Evolutionary conservation across 805 yeast species (phyloP), one percentile per base, ranked within the genome.

Genomic region (Candida krabiensis): DNA sequence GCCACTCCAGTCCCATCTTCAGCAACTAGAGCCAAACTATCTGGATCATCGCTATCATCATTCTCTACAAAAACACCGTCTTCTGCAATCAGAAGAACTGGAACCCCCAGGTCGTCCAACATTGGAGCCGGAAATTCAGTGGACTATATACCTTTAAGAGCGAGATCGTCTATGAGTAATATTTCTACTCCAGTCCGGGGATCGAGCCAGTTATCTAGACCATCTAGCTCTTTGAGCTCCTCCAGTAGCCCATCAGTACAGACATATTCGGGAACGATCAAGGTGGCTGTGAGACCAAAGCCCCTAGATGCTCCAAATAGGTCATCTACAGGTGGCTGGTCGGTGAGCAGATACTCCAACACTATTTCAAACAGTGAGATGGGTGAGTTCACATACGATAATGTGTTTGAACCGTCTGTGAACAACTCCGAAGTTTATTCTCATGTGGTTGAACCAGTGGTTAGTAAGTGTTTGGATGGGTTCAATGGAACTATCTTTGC

Each of bases 401-500:
- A 83, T 53, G 95, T 91, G 1, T 90, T 83, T 58, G 73, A 75
- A 9, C 79, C 84, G 0, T 51, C 64, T 2, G 56, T 66, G 6
- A 56, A 73, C 19, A 89, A 87, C 58, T 45, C 55, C 4, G 73
- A 75, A 15, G 86, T 91, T 2, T 91, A 86, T 58, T 64, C 64
- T 14, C 58, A 60, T 11, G 67, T 70, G 33, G 95, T 78, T 33
- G 70, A 55, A 49, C 77, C 69, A 24, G 71, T 73, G 60, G 80
- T 72, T 26, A 66, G 55, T 46, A 77, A 71, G 57, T 79, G 76
- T 44, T 71, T 72, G 50, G 80, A 80, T 12, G 96, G 96, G 0
- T 90, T 66, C 60, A 88, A 88, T 54, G 90, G 90, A 12, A 89
- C 96, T 0, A 79, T 90, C 1, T 88, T 91, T 59, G 97, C 98